A percentile compares a stretch with the other conserved stretches of the same genome.
Evolutionary conservation across 345 rosid species (phyloP).

Genomic region (Eucalyptus curtisii): DNA sequence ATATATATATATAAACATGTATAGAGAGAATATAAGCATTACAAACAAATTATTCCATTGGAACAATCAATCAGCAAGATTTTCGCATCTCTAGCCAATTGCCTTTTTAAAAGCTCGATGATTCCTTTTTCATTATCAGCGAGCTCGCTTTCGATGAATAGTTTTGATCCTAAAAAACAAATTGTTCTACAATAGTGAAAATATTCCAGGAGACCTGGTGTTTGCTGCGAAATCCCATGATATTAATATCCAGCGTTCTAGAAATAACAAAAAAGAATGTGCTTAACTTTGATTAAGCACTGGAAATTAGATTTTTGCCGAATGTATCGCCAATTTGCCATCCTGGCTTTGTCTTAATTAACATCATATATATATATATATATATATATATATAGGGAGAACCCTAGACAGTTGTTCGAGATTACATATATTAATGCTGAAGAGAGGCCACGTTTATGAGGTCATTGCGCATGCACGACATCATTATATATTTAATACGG

Average conservation of each 20-base stretch:
- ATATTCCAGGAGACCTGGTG: neutral
- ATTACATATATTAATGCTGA: neutral
- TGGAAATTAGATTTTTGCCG: neutral
- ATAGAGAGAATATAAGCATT: no score
- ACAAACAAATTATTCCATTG: no score
- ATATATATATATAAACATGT: neutral
- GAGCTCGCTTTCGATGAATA: neutral
- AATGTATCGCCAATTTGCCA: neutral
- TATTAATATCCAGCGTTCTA: neutral
- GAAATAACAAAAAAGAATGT: neutral
- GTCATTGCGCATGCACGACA: neutral
- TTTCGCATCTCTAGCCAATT: neutral
- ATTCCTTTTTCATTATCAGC: neutral
- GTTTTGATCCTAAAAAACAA: neutral
- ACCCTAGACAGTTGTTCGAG: neutral
- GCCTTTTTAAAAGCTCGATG: neutral
- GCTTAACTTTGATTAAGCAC: neutral
- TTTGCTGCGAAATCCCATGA: neutral
- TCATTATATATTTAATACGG: neutral
- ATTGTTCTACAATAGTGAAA: neutral
- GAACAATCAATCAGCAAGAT: neutral
- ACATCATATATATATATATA: neutral
- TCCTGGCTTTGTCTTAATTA: neutral
- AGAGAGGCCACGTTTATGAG: neutral
- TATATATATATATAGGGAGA: no score